These are phyloP conservation scores for Phytopythium vexans DNA, from an alignment of 352 stramenopile species.

Conservation along the genomic window DNA sequence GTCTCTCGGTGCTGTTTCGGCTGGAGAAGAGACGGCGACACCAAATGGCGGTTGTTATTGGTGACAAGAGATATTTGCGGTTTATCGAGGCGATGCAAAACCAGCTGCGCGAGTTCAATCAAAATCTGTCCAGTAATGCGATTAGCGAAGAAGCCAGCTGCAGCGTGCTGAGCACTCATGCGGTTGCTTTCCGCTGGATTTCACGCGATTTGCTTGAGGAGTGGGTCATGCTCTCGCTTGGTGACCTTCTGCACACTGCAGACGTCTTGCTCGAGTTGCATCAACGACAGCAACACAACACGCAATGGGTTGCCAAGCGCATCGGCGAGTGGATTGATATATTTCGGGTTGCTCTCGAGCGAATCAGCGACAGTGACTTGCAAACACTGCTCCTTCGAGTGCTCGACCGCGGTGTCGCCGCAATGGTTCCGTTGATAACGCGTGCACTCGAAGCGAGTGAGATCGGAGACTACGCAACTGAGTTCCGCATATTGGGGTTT, in stretches of 20 bases:
- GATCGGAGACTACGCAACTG: slow-evolving; percentile 7
- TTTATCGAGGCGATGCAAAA: slow-evolving; percentile 40
- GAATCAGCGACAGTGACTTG: slow-evolving; percentile 37
- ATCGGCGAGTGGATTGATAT: slow-evolving; percentile 28
- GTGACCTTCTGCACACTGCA: slow-evolving; percentile 40
- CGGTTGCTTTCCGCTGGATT: slow-evolving; percentile 32
- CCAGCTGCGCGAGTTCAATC: slow-evolving; percentile 45
- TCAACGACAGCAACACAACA: slow-evolving; percentile 5
- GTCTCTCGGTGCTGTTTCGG: slow-evolving; percentile 41
- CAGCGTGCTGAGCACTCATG: slow-evolving; percentile 1
- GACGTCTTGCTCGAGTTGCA: slow-evolving; percentile 22
- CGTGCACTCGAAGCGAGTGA: neutral
- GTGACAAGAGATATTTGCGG: slow-evolving; percentile 50
- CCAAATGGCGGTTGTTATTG: slow-evolving; percentile 19
- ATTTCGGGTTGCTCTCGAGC: slow-evolving; percentile 31
- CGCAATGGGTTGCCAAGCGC: slow-evolving; percentile 5
- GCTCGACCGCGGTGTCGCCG: slow-evolving; percentile 19
- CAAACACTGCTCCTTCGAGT: slow-evolving; percentile 36
- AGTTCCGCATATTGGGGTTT: slow-evolving; percentile 28
- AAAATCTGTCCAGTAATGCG: slow-evolving; percentile 14
- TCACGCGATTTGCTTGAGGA: slow-evolving; percentile 40
- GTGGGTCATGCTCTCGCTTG: slow-evolving; percentile 45
- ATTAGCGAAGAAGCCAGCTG: neutral
- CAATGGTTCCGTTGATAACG: slow-evolving; percentile 16
- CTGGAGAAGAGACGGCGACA: slow-evolving; percentile 45